Conservation (phyloP, 805 yeast genomes). For the Teunomyces stri region DNA sequence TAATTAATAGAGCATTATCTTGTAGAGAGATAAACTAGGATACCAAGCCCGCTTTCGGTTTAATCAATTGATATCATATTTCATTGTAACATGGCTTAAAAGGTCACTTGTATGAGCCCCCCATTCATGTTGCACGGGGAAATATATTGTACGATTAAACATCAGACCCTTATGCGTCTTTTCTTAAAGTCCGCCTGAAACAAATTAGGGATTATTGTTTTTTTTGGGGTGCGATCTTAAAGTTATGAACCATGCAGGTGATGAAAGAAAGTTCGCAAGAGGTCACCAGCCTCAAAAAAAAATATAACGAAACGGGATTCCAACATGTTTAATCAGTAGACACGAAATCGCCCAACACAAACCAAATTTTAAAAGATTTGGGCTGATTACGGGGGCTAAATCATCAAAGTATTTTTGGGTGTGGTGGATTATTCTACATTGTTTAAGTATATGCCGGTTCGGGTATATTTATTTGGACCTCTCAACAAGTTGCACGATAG, state of each 20-base stretch:
- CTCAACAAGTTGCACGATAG: too few relatives aligned
- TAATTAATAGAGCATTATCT: too few relatives aligned
- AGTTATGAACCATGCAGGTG: conserved; percentile 1
- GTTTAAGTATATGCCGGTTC: too few relatives aligned
- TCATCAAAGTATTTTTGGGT: neutral
- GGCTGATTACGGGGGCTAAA: neutral
- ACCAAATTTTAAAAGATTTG: neutral
- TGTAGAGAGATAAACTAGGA: too few relatives aligned
- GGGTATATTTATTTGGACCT: too few relatives aligned
- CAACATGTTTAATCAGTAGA: neutral
- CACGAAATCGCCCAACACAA: neutral
- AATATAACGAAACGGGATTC: neutral
- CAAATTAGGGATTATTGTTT: neutral
- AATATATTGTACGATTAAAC: neutral
- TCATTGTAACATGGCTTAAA: too few relatives aligned
- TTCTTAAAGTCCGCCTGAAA: neutral
- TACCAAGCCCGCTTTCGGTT: too few relatives aligned
- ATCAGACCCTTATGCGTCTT: neutral
- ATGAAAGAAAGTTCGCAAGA: neutral
- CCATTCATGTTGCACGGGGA: too few relatives aligned
- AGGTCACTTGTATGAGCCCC: too few relatives aligned
- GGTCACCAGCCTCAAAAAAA: neutral
- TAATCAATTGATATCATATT: too few relatives aligned
- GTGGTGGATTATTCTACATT: neutral
- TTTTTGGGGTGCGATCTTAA: neutral